Evolutionary conservation across 1,284 basidiomycete genomes (phyloP), one percentile per base, ranked within the genome.

Genomic region (Leccinum pallidistipes): DNA sequence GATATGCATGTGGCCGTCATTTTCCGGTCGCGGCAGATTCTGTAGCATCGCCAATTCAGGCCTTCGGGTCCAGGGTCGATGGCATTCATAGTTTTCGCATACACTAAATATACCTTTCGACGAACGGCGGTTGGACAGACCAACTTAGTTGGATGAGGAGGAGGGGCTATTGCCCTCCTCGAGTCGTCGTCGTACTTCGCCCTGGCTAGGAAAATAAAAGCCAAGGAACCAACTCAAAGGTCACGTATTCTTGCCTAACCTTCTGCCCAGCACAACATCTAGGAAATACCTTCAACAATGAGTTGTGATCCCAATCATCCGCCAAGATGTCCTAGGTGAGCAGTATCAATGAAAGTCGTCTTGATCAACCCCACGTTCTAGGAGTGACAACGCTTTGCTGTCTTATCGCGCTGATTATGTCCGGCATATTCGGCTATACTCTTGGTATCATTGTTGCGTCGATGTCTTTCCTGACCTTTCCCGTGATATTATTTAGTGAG

Each of bases 211-310:
- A 43, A 27, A 29, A 61, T 68, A 40, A 5, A 38, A 21, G 16
- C 12, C 31, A 6, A 14, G 4, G 12, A 3, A 12, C 14, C 27
- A 27, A 3, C 24, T 24, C 24, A 3, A 24, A 3, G 21, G 21
- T 21, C 24, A 6, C 0, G 5, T 10, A 3, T 14, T 14, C 3
- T 32, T 24, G 9, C 40, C 9, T 16, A 21, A 1, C n/a, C n/a
- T 61, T 29, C n/a, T 27, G 31, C 16, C n/a, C 21, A 14, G 38
- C 40, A 52, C 49, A 60, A 56, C 18, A 6, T 11, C 52, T 31
- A 55, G 40, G 10, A 21, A 49, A 5, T 29, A 11, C 18, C n/a
- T 40, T 52, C 38, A n/a, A 70, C 52, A 12, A 73, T 73, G 70
- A 21, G 10, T 3, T 3, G 24, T 57, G 2, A 32, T 71, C 29